phyloP scores from a whole-genome alignment of 805 yeast genomes.

The Cyberlindnera lachancei region DNA sequence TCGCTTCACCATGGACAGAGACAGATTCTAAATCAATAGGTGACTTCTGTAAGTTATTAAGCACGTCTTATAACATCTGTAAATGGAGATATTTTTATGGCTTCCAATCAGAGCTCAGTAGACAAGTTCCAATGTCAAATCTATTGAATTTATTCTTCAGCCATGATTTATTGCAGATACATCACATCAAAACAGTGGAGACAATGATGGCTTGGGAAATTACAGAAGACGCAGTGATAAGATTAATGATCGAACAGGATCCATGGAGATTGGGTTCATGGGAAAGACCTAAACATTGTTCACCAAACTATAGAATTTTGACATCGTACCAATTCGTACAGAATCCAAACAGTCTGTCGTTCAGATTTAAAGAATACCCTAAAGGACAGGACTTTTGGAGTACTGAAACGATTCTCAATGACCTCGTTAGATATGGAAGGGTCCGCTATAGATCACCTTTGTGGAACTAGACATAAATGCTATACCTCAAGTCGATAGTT shows the following conservation, averaged over 20 bases:
- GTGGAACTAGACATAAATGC: no score
- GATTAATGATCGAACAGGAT: not conserved
- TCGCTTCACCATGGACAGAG: not conserved
- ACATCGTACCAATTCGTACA: not conserved
- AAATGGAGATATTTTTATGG: not conserved
- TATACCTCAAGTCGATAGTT: no score
- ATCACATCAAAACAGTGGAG: no score
- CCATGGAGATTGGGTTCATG: not conserved
- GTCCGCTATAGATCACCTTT: not conserved
- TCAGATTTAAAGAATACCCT: not conserved
- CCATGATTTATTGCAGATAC: no score
- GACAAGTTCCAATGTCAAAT: not conserved
- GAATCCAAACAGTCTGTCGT: not conserved
- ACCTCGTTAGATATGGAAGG: not conserved
- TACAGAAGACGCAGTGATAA: not conserved
- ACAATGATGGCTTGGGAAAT: slow-evolving; percentile 1
- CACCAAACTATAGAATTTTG: not conserved
- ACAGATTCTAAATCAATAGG: not conserved
- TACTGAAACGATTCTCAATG: not conserved
- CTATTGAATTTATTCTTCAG: not conserved
- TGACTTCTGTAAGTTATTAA: not conserved
- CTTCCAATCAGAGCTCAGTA: not conserved
- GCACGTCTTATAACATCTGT: not conserved
- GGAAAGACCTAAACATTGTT: not conserved
- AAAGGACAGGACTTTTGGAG: not conserved